Evolutionary conservation across 1,284 basidiomycete species (phyloP), one percentile per base, ranked within the genome.

Genomic region (Hemileia vastatrix): DNA sequence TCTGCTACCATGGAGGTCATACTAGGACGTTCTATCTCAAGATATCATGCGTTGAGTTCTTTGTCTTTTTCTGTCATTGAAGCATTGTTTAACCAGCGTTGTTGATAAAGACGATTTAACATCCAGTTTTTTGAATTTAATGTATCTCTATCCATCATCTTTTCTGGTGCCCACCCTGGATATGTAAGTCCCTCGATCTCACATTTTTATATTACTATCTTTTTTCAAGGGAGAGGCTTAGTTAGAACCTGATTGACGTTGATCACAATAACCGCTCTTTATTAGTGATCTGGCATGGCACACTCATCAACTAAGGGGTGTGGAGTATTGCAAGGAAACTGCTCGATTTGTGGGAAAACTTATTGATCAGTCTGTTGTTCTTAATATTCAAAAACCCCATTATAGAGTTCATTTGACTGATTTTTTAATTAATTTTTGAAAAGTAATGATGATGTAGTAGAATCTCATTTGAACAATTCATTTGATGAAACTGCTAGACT

Each of bases 251-350:
- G n/a, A n/a, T n/a, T n/a, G n/a, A n/a, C n/a, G n/a, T n/a, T n/a
- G n/a, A n/a, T n/a, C n/a, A n/a, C n/a, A n/a, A n/a, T n/a, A n/a
- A n/a, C n/a, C n/a, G n/a, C n/a, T n/a, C n/a, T n/a, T 24, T 24
- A 2, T 52, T 71, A 33, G 76, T 57, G 75, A 77, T 59, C 67
- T 77, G 18, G 71, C 70, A 4, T 77, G 76, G 76, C 76, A 76
- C 53, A 77, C 76, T 4, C 76, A 77, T 58, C 73, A 77, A 63
- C 71, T 77, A 21, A 63, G 66, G 32, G 68, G 67, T 2, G 56
- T 36, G 3, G 45, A 64, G 3, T 77, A 77, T 58, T 63, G 67
- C 59, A 62, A 55, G n/a, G 72, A 73, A 27, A 75, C 70, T 5
- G 48, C 51, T 31, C 8, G 13, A 19, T 49, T 68, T 4, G 47